These are phyloP conservation scores for Anthoceros angustus DNA, from an alignment of 225 moss, liverwort and hornwort species.

Conservation along the genomic window DNA sequence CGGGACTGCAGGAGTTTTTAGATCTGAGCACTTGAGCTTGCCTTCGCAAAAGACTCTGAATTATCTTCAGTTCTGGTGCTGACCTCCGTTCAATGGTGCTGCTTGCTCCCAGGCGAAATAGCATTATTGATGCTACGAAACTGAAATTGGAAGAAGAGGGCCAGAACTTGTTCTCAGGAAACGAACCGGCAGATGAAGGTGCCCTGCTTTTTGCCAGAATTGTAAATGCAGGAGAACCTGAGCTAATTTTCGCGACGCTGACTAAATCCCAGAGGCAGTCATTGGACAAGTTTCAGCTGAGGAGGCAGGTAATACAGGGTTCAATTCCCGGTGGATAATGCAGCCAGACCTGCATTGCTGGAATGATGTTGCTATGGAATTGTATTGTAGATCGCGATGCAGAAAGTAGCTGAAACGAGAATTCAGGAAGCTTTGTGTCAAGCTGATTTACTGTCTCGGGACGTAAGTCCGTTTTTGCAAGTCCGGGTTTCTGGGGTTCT, in stretches of 20 bases:
- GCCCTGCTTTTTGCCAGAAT: neutral
- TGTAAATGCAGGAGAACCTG: neutral
- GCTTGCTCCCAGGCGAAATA: neutral
- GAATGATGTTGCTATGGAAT: neutral
- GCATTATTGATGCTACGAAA: neutral
- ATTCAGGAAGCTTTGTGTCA: neutral
- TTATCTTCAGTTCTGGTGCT: neutral
- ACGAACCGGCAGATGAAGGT: neutral
- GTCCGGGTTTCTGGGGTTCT: neutral
- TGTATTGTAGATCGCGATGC: neutral
- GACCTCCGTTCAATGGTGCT: neutral
- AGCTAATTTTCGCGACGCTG: neutral
- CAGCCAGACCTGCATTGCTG: neutral
- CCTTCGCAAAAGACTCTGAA: neutral
- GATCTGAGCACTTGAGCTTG: neutral
- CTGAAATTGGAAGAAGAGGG: neutral
- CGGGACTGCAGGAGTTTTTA: neutral
- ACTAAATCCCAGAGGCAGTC: neutral
- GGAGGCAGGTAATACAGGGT: neutral
- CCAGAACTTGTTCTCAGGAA: neutral
- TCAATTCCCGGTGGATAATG: neutral
- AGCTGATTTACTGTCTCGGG: neutral
- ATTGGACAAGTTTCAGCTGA: neutral
- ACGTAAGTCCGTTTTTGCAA: neutral
- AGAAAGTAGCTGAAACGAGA: neutral